Evolutionary conservation across 495 filamentous ascomycete species (phyloP), one percentile per base, ranked within the genome.

Genomic region (Lophiostoma macrostomum): DNA sequence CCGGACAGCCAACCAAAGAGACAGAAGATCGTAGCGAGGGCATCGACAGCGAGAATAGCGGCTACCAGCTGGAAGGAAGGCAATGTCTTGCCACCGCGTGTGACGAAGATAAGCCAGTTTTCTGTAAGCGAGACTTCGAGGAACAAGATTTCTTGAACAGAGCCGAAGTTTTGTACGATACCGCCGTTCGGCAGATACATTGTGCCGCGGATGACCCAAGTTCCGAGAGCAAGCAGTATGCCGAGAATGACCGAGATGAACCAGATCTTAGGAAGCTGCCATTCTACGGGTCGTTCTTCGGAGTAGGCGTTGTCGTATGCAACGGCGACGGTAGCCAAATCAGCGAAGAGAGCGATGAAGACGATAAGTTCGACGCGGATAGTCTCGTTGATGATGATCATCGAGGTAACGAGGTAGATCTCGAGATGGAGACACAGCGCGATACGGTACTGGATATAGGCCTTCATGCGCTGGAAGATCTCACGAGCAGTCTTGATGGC

Each of bases 391-490:
- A 87, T 82, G 74, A 86, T 85, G 73, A 86, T 78, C 80, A 86
- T 86, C 40, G 82, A 84, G 55, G 83, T 84, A 57, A 86, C 82
- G n/a, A 87, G 74, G 75, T 86, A 87, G 65, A 87, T 80, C 73
- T 87, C 84, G 63, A 87, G 72, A 71, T 87, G 84, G 42, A 87
- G 74, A 71, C 84, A 87, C 52, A 87, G 80, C 50, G 84, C 84
- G 64, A 87, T 87, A 80, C 84, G 84, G 74, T 87, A 87, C 69
- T 87, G 83, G 56, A 87, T 86, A 66, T 87, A 87, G 29, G 83
- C 79, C 79, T 87, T 87, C 84, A 87, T 87, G 63, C 84, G 84
- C 75, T 87, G 84, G 82, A 87, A 87, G 65, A 87, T 87, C 71
- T 87, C 80, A 64, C 84, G 82, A 58, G 84, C 81, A 60, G 84